Percentiles rank a stretch among this genome's conserved stretches.
Evolutionary conservation across 768 basidiomycete genomes (phyloP).

Genomic region (Pleurotus giganteus): DNA sequence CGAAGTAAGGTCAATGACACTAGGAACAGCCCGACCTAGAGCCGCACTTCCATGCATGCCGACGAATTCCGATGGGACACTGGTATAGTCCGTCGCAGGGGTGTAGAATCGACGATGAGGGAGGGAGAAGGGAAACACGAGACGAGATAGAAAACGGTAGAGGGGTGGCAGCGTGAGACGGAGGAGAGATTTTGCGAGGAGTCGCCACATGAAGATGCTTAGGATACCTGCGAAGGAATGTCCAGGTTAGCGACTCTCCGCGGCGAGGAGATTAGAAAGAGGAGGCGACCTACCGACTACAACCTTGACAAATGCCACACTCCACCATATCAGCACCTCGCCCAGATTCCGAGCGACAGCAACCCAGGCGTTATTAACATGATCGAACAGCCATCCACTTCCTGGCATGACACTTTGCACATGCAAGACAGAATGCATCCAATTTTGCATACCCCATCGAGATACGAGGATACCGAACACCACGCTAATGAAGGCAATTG

Average conservation of each 20-base stretch:
- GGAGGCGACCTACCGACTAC: slow-evolving; percentile 31
- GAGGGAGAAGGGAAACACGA: slow-evolving; percentile 47
- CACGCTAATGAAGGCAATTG: slow-evolving; percentile 89
- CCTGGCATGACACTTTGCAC: slow-evolving; percentile 54
- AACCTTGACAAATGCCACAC: slow-evolving; percentile 45
- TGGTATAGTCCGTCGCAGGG: slow-evolving; percentile 83
- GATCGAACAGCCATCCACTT: slow-evolving; percentile 39
- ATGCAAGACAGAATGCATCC: slow-evolving; percentile 22
- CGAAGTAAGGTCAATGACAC: slow-evolving; percentile 76
- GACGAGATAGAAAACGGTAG: slow-evolving; percentile 71
- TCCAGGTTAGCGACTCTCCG: neutral
- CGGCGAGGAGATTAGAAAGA: neutral
- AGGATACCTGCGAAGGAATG: slow-evolving; percentile 52
- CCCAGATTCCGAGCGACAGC: slow-evolving; percentile 33
- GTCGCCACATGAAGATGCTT: slow-evolving; percentile 83
- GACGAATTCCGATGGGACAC: slow-evolving; percentile 56
- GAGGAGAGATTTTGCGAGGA: slow-evolving; percentile 76
- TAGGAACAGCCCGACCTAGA: slow-evolving; percentile 69
- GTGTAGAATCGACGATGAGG: slow-evolving; percentile 88
- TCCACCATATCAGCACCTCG: slow-evolving; percentile 46
- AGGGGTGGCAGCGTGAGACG: slow-evolving; percentile 78
- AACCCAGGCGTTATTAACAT: slow-evolving; percentile 27
- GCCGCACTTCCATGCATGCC: slow-evolving; percentile 35
- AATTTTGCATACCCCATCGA: slow-evolving; percentile 58
- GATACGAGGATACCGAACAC: slow-evolving; percentile 70